These are phyloP conservation scores for Colletotrichum gigasporum DNA, from an alignment of 2,329 filamentous ascomycete genomes.

Conservation along the genomic window DNA sequence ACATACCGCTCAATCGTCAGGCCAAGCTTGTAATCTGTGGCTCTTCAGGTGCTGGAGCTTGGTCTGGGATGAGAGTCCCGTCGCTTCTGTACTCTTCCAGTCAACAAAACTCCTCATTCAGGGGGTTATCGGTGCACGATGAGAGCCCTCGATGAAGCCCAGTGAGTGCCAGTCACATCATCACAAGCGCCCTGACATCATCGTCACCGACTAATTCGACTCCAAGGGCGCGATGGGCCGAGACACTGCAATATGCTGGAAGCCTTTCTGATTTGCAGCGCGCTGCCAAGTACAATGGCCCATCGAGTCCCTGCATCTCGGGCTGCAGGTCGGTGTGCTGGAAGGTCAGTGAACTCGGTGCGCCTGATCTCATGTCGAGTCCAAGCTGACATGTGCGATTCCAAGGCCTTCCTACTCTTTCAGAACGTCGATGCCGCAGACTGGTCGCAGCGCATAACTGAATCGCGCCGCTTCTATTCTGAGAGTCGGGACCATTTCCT, in stretches of 20 bases:
- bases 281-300: conserved; percentile 69
- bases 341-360: conserved; percentile 69
- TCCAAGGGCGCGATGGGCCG: conserved; percentile 72
- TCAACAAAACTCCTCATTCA: neutral
- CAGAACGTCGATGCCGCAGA: conserved; percentile 69
- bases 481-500: conserved; percentile 79
- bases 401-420: conserved; percentile 82
- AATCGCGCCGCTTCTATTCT: conserved; percentile 78
- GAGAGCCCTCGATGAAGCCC: conserved; percentile 27
- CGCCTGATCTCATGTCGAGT: neutral
- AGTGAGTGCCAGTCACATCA: conserved; percentile 21
- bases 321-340: conserved; percentile 90
- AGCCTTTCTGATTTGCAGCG: conserved; percentile 70
- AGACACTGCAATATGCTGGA: conserved; percentile 66
- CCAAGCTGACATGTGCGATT: conserved; percentile 28
- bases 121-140: conserved; percentile 10
- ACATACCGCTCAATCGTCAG: conserved; percentile 9
- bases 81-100: neutral
- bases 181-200: conserved; percentile 33
- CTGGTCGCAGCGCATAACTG: conserved; percentile 75
- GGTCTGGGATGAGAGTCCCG: conserved; percentile 10
- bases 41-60: conserved; percentile 1
- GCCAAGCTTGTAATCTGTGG: neutral
- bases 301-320: conserved; percentile 70
- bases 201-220: conserved; percentile 17